Evolutionary conservation across 768 basidiomycete genomes (phyloP).

Genomic region (Leccinellum luteum): DNA sequence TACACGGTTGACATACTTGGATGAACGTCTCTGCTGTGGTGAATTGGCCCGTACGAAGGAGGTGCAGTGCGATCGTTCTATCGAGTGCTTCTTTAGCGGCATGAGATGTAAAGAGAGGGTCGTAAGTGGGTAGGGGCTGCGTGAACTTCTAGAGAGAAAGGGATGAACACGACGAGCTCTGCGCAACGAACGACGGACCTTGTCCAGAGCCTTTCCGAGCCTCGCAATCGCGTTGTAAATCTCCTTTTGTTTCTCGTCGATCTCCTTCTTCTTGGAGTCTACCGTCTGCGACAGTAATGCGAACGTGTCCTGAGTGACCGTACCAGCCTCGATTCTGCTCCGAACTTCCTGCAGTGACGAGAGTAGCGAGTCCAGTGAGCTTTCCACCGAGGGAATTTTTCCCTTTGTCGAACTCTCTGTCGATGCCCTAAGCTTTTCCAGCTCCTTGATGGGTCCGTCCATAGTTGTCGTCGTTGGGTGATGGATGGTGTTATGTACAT

Average conservation of each 20-base stretch:
- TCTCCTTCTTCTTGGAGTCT: slow-evolving; percentile 74
- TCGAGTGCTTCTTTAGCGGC: slow-evolving; percentile 62
- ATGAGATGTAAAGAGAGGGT: slow-evolving; percentile 62
- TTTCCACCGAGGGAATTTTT: slow-evolving; percentile 51
- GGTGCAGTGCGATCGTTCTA: slow-evolving; percentile 69
- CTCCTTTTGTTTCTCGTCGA: slow-evolving; percentile 88
- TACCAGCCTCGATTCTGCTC: slow-evolving; percentile 47
- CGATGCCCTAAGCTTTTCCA: slow-evolving; percentile 71
- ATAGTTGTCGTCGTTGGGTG: slow-evolving; percentile 35
- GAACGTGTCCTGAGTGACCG: slow-evolving; percentile 48
- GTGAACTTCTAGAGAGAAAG: slow-evolving; percentile 52
- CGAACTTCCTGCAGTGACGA: slow-evolving; percentile 55
- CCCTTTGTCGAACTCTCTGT: slow-evolving; percentile 47
- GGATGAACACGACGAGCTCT: slow-evolving; percentile 1
- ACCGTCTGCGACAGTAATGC: slow-evolving; percentile 53
- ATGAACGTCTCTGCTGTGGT: slow-evolving; percentile 73
- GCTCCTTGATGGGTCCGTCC: slow-evolving; percentile 76
- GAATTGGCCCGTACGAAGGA: slow-evolving; percentile 81
- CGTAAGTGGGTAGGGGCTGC: slow-evolving; percentile 59
- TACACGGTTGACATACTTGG: slow-evolving; percentile 43
- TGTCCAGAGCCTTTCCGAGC: slow-evolving; percentile 87
- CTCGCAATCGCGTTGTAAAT: slow-evolving; percentile 73
- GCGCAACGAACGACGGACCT: slow-evolving; percentile 50
- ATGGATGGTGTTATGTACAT: not conserved
- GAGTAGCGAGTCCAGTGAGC: slow-evolving; percentile 65